Evolutionary conservation across 2,329 filamentous ascomycete genomes (phyloP), one percentile per base, ranked within the genome.

Genomic region (Leptographium lundbergii): DNA sequence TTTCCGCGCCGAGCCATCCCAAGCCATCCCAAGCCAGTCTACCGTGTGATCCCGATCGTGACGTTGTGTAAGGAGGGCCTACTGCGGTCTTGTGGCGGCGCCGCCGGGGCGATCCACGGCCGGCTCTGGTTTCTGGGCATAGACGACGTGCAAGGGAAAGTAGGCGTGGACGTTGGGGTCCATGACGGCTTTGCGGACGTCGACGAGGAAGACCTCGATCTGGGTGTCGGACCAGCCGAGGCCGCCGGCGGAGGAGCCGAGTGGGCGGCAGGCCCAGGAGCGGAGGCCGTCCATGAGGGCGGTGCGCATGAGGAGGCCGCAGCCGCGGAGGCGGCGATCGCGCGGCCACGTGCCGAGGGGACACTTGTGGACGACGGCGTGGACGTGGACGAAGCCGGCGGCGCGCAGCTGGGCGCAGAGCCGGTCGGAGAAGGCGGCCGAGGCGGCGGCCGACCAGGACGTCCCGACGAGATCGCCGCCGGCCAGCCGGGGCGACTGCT

Each of bases 291-390:
- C 70, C 64, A 72, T 67, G 42, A 70, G 61, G 4, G 72, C 72
- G 29, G 76, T 75, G 39, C 75, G 69, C 60, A 79, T 64, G 27
- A 79, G 71, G 36, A 75, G 68, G 1, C 77, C 77, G 62, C 74
- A 77, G 48, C 75, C 70, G 54, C 73, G 70, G 24, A 77, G 70
- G 4, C 73, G 69, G 29, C 69, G 65, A 59, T 71, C 70, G 54
- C 70, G 70, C 3, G 77, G 72, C 78, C 78, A 81, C 3, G 72
- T 67, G 19, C 78, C 78, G 1, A 79, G 65, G 4, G 78, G 78
- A 9, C 72, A 74, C 64, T 79, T 79, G 64, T 73, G 70, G n/a
- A 59, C 61, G 13, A 61, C 61, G 36, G 60, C 59, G 4, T 63
- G 63, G 32, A 79, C 64, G 24, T 69, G 65, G 42, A 68, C 65